These are phyloP conservation scores for Beauveria brongniartii DNA, from an alignment of 2,329 filamentous ascomycete genomes.

Conservation along the genomic window DNA sequence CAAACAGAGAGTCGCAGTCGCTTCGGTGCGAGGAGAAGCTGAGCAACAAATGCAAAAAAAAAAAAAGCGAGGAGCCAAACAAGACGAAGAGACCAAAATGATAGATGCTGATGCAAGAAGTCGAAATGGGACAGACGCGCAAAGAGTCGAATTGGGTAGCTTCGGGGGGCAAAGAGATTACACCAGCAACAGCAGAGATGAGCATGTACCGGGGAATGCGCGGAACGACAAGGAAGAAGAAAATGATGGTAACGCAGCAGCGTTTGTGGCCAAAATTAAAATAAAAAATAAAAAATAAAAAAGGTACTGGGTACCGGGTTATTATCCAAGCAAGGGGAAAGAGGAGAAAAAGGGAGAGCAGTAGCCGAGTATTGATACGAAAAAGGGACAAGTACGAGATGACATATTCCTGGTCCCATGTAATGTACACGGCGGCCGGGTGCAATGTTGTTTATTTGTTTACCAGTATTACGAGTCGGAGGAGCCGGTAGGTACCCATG, in stretches of 20 bases:
- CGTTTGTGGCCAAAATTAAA: not conserved
- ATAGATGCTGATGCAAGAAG: not conserved
- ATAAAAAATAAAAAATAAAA: no score
- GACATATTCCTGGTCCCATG: not conserved
- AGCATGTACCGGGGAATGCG: conserved; percentile 2
- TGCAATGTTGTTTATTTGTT: conserved; percentile 11
- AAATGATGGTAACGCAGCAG: not conserved
- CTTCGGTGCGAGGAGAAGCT: not conserved
- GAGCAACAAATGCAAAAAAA: not conserved
- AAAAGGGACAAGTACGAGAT: not conserved
- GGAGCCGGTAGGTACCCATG: conserved; percentile 1
- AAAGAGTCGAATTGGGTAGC: conserved; percentile 2
- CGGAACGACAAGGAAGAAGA: not conserved
- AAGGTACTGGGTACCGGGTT: not conserved
- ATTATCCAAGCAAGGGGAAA: not conserved
- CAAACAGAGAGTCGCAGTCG: not conserved
- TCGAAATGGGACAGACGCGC: not conserved
- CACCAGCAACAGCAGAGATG: not conserved
- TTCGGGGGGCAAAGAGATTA: conserved; percentile 7
- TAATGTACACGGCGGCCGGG: not conserved
- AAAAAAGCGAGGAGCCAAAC: not conserved
- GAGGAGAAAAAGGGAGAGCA: not conserved
- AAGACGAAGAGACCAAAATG: not conserved
- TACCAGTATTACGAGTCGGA: not conserved
- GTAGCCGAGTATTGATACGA: not conserved